These are phyloP conservation scores for Collybia sordida DNA, from an alignment of 768 basidiomycete species.

Conservation along the genomic window DNA sequence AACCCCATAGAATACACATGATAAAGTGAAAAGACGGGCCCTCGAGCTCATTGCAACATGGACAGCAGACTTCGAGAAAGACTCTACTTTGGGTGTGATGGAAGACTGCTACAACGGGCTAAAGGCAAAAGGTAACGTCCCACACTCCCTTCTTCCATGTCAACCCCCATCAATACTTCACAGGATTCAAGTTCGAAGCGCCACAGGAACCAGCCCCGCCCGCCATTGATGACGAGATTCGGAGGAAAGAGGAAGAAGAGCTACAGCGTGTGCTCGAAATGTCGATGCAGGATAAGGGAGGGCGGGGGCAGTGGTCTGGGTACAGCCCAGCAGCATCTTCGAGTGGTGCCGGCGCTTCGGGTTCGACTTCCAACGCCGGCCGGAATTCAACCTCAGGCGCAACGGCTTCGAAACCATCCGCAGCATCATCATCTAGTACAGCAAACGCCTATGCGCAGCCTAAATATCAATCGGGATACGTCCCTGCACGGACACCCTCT, in stretches of 20 bases:
- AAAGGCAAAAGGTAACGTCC: constrained; percentile 72
- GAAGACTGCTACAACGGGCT: constrained; percentile 83
- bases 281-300: constrained; percentile 91
- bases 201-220: constrained; percentile 65
- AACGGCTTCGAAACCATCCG: constrained; percentile 11
- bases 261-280: constrained; percentile 90
- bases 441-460: constrained; percentile 27
- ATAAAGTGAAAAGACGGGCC: constrained; percentile 80
- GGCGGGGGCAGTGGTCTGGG: constrained; percentile 55
- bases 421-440: constrained; percentile 13
- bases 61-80: constrained; percentile 81
- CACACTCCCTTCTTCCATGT: background rate
- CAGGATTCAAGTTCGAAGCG: constrained; percentile 73
- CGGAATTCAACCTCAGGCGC: constrained; percentile 10
- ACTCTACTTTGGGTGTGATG: constrained; percentile 84
- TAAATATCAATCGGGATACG: constrained; percentile 53
- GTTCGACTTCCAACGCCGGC: constrained; percentile 15
- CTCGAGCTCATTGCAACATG: constrained; percentile 76
- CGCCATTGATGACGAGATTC: constrained; percentile 73
- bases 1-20: constrained; percentile 74
- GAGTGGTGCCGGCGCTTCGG: constrained; percentile 24
- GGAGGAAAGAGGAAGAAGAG: constrained; percentile 90
- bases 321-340: constrained; percentile 35
- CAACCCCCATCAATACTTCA: constrained; percentile 4
- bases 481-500: constrained; percentile 54